Evolutionary conservation across 1,284 basidiomycete genomes (phyloP), one percentile per base, ranked within the genome.

Genomic region (Exobasidium rhododendri): DNA sequence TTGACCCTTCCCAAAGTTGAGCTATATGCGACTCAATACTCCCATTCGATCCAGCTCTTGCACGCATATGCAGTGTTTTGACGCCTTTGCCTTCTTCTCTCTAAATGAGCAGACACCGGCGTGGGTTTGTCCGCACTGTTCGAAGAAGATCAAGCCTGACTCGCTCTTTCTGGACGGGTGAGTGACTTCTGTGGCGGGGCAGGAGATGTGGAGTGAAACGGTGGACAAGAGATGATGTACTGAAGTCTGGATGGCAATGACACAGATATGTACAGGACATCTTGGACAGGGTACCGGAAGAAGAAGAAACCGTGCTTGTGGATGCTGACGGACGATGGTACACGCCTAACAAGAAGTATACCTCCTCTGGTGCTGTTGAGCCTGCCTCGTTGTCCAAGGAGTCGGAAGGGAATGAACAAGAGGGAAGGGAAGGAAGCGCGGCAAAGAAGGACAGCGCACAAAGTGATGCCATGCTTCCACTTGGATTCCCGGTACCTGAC

Each of bases 261-360:
- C 14, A 44, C n/a, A 92, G 91, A 89, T 94, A 80, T 66, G 88
- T 81, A 1, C 63, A 90, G 67, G 85, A 87, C 61, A 94, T 97
- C 57, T 80, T 96, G 71, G 86, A 86, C 70, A 81, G 83, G 29
- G 89, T 88, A 2, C 86, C 90, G 0, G 89, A 92, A 29, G 84
- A 84, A 59, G 86, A 92, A 6, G 94, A 98, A 60, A 89, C 94
- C 68, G 93, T 98, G 11, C 85, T 94, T 44, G 88, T 98, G 10
- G 94, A 98, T 80, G 86, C 92, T 0, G 88, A 94, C 77, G 94
- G 92, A 0, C 87, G 92, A 74, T 99, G 96, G 96, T 92, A 94
- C 77, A 92, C 92, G 0, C 83, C 85, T 17, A 91, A 97, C 80
- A 86, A 89, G 81, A 90, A 89, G 78, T 89, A 86, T 73, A 64